Evolutionary conservation across 1,139 yeast genomes (phyloP).

Genomic region (Nadsonia starkeyi-henricii): DNA sequence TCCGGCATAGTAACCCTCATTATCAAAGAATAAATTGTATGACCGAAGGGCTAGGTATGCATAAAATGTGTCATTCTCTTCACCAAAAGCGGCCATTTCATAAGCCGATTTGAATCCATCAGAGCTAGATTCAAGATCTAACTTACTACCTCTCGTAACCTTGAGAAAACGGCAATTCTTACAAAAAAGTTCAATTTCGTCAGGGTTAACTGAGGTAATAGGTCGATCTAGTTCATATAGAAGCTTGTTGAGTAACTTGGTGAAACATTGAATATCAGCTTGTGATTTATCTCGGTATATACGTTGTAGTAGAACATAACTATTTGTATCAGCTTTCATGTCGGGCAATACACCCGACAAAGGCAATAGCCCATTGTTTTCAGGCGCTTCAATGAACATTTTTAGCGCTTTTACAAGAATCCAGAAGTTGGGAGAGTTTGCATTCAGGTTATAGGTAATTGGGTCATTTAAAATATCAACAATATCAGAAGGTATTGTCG

Average conservation of each 20-base stretch:
- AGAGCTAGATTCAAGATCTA: not conserved
- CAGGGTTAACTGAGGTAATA: constrained; percentile 23
- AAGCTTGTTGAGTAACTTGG: constrained; percentile 22
- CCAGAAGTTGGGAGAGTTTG: constrained; percentile 38
- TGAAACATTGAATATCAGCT: constrained; percentile 34
- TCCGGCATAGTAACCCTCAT: constrained; percentile 10
- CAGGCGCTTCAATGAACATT: constrained; percentile 28
- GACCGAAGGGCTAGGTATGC: constrained; percentile 17
- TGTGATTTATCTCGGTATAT: constrained; percentile 46
- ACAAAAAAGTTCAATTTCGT: constrained; percentile 39
- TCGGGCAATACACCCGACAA: constrained; percentile 71
- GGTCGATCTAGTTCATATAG: constrained; percentile 18
- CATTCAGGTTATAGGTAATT: constrained; percentile 6
- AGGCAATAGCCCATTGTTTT: constrained; percentile 36
- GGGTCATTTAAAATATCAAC: constrained; percentile 13
- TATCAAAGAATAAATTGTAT: constrained; percentile 14
- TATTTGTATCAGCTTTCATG: constrained; percentile 67
- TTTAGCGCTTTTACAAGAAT: constrained; percentile 41
- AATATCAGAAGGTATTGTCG: constrained; percentile 27
- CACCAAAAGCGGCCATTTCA: constrained; percentile 2
- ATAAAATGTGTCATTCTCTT: constrained; percentile 13
- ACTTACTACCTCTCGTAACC: constrained; percentile 8
- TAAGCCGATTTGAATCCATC: not conserved
- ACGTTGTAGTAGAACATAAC: constrained; percentile 43
- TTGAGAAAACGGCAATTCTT: constrained; percentile 34